Conservation (phyloP, 441 rosid genomes). For the Gossypium laxum region DNA sequence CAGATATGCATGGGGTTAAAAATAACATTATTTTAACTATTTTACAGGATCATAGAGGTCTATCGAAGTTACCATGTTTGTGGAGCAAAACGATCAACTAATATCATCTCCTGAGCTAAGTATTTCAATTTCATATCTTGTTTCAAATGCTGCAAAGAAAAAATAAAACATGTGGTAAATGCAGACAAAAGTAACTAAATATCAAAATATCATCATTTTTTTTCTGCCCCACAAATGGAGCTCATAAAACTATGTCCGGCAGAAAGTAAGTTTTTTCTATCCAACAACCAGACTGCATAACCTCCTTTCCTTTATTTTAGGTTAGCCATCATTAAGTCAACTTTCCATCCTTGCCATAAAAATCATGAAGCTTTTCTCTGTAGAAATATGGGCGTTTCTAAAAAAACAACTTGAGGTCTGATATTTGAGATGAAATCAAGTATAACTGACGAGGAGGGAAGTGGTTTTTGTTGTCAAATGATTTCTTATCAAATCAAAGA, state of each 20-base stretch:
- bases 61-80: slow-evolving; percentile 65
- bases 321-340: background rate
- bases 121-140: slow-evolving; percentile 83
- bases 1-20: background rate
- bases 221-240: background rate
- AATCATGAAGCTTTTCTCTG: background rate
- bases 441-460: background rate
- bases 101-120: slow-evolving; percentile 70
- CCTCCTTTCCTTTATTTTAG: background rate
- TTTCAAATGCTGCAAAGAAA: slow-evolving; percentile 64
- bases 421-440: background rate
- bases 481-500: background rate
- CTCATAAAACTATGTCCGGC: background rate
- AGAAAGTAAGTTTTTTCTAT: background rate
- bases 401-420: background rate
- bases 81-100: slow-evolving; percentile 78
- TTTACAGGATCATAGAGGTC: background rate
- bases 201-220: background rate
- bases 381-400: background rate
- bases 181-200: background rate
- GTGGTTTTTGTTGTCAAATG: background rate
- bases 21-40: background rate
- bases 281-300: background rate
- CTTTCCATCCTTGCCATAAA: background rate
- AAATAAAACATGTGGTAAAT: background rate